Base-by-base conservation (phyloP, 1,284 basidiomycete genomes). In the Trichosporon inkin region DNA sequence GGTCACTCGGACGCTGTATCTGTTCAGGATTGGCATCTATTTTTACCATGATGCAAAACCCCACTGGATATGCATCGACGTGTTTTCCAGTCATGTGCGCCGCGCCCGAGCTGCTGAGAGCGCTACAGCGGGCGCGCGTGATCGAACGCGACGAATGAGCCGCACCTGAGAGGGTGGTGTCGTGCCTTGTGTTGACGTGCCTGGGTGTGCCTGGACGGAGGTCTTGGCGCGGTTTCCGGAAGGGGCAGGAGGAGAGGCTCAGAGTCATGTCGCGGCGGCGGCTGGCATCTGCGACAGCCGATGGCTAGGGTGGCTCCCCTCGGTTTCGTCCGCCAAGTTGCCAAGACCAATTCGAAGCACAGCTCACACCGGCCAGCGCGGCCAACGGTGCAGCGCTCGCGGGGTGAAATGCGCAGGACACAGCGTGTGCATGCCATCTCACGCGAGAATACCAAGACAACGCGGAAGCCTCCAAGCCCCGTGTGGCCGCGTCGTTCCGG, bases 331-430 rank as follows among this genome's bases (percentile, higher is more conserved):
- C 24, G 44, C 44, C 44, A 49, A 49, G 44, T 49, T 24, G 44
- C 44, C 44, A 49, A 49, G 44, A 49, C 44, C 44, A 49, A 49
- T 49, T 49, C 28, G 44, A 47, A 19, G 41, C 44, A 28, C 44
- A 22, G 14, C 44, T 22, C 44, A 32, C 22, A 3, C 36, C 36
- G 36, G 3, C 13, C 16, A n/a, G 5, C 6, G 10, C 44, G n/a
- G 16, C 24, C 44, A 49, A 49, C 44, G 4, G 22, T 10, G 22
- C 44, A 38, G 36, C 4, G 36, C 36, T 38, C 6, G 13, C 36
- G 36, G 22, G 3, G 28, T 5, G 22, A 49, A n/a, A 32, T 49
- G 24, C 44, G 22, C 22, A 49, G 44, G 24, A 22, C 44, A 49
- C 28, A 16, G 44, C 22, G 44, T 19, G 44, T 19, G 44, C 44